Conservation (phyloP, 768 basidiomycete genomes). For the Termitomyces sp. region DNA sequence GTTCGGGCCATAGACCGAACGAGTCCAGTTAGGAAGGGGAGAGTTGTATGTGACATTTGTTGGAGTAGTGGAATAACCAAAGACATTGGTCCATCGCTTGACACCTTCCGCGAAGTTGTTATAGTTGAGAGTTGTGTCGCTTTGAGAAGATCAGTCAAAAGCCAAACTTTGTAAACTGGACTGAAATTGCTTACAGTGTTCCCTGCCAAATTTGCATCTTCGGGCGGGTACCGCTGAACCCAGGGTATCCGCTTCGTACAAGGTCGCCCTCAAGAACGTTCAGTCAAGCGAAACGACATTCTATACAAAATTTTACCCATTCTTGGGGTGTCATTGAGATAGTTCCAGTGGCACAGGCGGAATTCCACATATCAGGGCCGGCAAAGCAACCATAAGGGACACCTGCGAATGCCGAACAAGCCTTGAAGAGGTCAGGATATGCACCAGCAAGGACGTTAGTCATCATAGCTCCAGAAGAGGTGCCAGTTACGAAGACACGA, state of each 20-base stretch:
- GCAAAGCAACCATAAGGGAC: constrained; percentile 53
- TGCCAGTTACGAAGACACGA: constrained; percentile 48
- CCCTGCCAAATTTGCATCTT: constrained; percentile 55
- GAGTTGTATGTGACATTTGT: constrained; percentile 32
- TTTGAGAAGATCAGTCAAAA: constrained; percentile 11
- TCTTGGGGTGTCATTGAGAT: constrained; percentile 38
- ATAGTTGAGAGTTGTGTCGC: constrained; percentile 46
- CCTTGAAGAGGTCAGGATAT: constrained; percentile 50
- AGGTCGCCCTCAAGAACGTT: constrained; percentile 31
- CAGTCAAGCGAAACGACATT: not conserved
- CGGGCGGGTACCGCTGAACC: constrained; percentile 48
- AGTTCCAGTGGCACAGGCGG: constrained; percentile 38
- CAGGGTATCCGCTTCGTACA: constrained; percentile 43
- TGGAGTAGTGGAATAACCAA: constrained; percentile 39
- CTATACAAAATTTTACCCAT: constrained; percentile 30
- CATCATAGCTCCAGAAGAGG: constrained; percentile 57
- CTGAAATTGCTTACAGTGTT: constrained; percentile 25
- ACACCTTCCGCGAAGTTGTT: constrained; percentile 47
- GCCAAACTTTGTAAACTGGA: not conserved
- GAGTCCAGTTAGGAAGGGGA: constrained; percentile 41
- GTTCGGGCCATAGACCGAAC: constrained; percentile 41
- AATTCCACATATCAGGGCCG: constrained; percentile 43
- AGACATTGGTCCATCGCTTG: constrained; percentile 54
- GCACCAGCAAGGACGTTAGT: constrained; percentile 50
- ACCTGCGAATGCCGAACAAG: constrained; percentile 44